phyloP scores from a whole-genome alignment of 495 filamentous ascomycete species.

The Tuber umbilicatum region DNA sequence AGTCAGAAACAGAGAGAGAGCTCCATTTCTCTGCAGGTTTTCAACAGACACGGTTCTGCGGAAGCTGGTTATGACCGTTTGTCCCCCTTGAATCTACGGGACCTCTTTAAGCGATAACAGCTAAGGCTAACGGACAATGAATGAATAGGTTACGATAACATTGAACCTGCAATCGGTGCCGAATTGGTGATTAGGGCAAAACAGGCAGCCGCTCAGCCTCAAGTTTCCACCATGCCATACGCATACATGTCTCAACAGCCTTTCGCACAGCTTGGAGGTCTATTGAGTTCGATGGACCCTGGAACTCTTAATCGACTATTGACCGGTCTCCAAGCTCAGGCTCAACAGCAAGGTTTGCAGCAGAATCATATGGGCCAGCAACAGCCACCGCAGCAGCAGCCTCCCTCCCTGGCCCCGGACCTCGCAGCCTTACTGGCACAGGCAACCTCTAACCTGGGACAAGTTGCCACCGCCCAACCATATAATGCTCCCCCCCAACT shows the following conservation, averaged over 20 bases:
- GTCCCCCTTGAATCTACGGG: slow-evolving; percentile 19
- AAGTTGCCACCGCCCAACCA: slow-evolving; percentile 12
- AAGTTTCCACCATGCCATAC: neutral
- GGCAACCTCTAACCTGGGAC: slow-evolving; percentile 37
- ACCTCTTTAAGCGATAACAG: slow-evolving; percentile 6
- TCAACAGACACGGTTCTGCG: slow-evolving; percentile 64
- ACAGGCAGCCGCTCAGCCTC: slow-evolving; percentile 47
- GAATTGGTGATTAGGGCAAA: slow-evolving; percentile 75
- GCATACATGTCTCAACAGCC: slow-evolving; percentile 8
- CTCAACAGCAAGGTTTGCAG: slow-evolving; percentile 40
- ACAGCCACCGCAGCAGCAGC: slow-evolving; percentile 44
- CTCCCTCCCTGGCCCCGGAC: slow-evolving; percentile 48
- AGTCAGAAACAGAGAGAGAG: slow-evolving; percentile 58
- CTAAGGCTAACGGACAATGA: neutral
- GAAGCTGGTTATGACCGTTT: slow-evolving; percentile 65
- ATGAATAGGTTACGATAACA: slow-evolving; percentile 62
- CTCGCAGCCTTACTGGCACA: slow-evolving; percentile 55
- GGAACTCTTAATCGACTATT: slow-evolving; percentile 65
- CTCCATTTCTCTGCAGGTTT: slow-evolving; percentile 73
- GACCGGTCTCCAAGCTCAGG: slow-evolving; percentile 49
- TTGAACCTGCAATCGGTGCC: slow-evolving; percentile 68
- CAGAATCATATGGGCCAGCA: slow-evolving; percentile 45
- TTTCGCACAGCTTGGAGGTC: slow-evolving; percentile 49
- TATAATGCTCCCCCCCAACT: slow-evolving; percentile 25
- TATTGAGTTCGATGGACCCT: slow-evolving; percentile 62